phyloP scores from a whole-genome alignment of 164 flowering plant genomes.

The Malania oleifera region DNA sequence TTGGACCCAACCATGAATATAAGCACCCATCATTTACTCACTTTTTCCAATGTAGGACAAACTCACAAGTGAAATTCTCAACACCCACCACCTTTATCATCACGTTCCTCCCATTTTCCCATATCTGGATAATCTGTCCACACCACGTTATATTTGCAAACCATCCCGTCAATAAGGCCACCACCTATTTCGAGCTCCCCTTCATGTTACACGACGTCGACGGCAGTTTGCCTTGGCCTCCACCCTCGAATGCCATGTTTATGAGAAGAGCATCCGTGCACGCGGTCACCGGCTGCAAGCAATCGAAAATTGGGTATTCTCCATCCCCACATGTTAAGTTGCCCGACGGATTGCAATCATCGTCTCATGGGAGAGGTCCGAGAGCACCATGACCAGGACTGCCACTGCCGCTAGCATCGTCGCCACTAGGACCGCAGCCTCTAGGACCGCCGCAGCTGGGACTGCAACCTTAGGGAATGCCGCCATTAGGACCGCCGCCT shows the following conservation, averaged over 20 bases:
- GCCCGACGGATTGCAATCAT: conserved; percentile 8
- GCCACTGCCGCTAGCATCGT: conserved; percentile 9
- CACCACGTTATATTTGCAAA: conserved; percentile 19
- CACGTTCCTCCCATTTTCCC: conserved; percentile 24
- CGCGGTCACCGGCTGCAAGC: conserved; percentile 30
- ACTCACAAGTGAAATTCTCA: no score
- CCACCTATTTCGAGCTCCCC: conserved; percentile 14
- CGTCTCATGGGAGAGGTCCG: conserved; percentile 8
- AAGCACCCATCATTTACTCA: no score
- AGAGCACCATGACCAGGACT: neutral
- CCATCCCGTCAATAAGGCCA: conserved; percentile 44
- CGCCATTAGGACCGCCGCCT: neutral
- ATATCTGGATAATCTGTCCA: conserved; percentile 22
- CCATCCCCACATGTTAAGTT: neutral
- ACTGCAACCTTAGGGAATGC: no score
- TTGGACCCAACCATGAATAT: no score
- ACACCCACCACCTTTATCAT: conserved; percentile 37
- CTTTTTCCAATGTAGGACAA: no score
- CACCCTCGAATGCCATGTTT: conserved; percentile 22
- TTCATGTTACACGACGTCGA: conserved; percentile 27
- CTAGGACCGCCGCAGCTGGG: no score
- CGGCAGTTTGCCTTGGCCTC: conserved; percentile 27
- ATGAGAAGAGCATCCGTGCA: conserved; percentile 27
- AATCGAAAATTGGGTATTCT: conserved; percentile 11
- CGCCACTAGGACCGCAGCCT: no score